Evolutionary conservation across 805 yeast genomes (phyloP).

Genomic region (Kuraishia ogatae): DNA sequence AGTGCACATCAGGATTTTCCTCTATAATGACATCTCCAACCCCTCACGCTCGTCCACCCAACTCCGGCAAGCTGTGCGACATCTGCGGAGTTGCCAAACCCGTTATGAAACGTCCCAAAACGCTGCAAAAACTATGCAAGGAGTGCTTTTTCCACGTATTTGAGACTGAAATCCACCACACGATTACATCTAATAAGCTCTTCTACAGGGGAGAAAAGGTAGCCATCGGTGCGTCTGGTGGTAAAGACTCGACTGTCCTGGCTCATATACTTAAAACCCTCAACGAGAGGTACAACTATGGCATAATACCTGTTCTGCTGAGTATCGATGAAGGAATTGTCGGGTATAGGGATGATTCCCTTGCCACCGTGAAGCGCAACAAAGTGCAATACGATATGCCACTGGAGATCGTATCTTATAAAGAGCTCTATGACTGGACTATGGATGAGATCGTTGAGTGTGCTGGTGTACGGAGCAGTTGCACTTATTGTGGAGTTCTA

Average conservation of each 20-base stretch:
- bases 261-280: conserved; percentile 82
- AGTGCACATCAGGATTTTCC: too few species aligned
- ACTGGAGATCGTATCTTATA: conserved; percentile 54
- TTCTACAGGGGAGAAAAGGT: conserved; percentile 78
- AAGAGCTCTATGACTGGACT: conserved; percentile 91
- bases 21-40: background rate
- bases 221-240: conserved; percentile 98
- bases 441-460: conserved; percentile 97
- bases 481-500: conserved; percentile 97
- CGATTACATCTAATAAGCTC: conserved; percentile 61
- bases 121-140: conserved; percentile 82
- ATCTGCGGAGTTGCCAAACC: conserved; percentile 79
- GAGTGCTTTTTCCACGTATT: conserved; percentile 84
- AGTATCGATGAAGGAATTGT: conserved; percentile 95
- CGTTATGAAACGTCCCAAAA: conserved; percentile 85
- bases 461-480: conserved; percentile 88
- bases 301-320: conserved; percentile 72
- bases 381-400: conserved; percentile 54
- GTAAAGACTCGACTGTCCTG: conserved; percentile 93
- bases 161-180: conserved; percentile 92
- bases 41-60: background rate
- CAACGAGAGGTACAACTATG: conserved; percentile 84
- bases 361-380: conserved; percentile 94
- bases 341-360: conserved; percentile 94
- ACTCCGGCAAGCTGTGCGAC: conserved; percentile 52